Evolutionary conservation across 2,329 filamentous ascomycete species (phyloP).

Genomic region (Diaporthe citri): DNA sequence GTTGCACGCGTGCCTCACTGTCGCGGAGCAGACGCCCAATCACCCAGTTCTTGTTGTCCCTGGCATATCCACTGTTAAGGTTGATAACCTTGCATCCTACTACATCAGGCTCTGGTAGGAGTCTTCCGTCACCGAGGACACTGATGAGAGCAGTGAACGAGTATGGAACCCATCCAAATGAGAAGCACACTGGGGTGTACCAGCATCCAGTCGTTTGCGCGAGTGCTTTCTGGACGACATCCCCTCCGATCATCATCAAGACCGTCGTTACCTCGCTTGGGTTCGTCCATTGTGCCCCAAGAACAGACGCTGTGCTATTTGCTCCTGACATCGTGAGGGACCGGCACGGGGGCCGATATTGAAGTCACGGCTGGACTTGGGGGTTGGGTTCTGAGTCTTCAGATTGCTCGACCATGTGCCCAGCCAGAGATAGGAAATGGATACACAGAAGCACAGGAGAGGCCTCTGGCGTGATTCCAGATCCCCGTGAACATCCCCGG

Average conservation of each 20-base stretch:
- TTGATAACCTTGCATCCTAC: slow-evolving; percentile 44
- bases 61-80: slow-evolving; percentile 40
- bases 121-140: slow-evolving; percentile 42
- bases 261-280: slow-evolving; percentile 41
- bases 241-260: slow-evolving; percentile 43
- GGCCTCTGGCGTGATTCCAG: not conserved
- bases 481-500: not conserved
- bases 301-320: not conserved
- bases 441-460: not conserved
- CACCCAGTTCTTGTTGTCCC: slow-evolving; percentile 41
- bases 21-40: slow-evolving; percentile 38
- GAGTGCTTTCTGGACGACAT: slow-evolving; percentile 42
- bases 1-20: slow-evolving; percentile 16
- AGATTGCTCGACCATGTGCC: not conserved
- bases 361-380: not conserved
- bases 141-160: slow-evolving; percentile 40
- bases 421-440: not conserved
- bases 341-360: not conserved
- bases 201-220: slow-evolving; percentile 40
- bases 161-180: slow-evolving; percentile 45
- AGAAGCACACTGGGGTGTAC: slow-evolving; percentile 44
- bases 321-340: not conserved
- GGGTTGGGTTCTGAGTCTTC: not conserved
- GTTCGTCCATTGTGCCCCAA: slow-evolving; percentile 38
- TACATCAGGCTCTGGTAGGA: slow-evolving; percentile 41